Conservation (phyloP, 495 filamentous ascomycete genomes). For the Aspergillus panamensis region DNA sequence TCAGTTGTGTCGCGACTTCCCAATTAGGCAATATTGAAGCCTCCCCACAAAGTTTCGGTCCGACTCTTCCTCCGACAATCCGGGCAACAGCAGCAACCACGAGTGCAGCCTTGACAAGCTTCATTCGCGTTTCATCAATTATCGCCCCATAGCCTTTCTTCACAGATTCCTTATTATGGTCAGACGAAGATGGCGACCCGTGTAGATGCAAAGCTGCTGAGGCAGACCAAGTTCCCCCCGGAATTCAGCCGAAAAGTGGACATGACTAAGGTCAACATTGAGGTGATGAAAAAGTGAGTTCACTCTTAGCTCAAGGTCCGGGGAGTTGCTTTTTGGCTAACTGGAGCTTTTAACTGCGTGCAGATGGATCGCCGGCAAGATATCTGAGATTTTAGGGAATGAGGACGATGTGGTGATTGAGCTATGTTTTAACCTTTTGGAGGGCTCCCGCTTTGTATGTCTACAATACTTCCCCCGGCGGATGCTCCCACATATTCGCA, state of each 20-base stretch:
- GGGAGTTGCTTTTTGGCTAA: slow-evolving; percentile 11
- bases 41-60: slow-evolving; percentile 14
- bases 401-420: slow-evolving; percentile 96
- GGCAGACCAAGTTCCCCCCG: slow-evolving; percentile 86
- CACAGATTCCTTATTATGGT: not conserved
- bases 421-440: slow-evolving; percentile 84
- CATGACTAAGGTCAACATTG: slow-evolving; percentile 92
- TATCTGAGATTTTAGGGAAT: slow-evolving; percentile 78
- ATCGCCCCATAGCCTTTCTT: not conserved
- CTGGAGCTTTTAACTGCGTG: not conserved
- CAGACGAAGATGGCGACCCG: slow-evolving; percentile 59
- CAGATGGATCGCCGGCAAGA: slow-evolving; percentile 89
- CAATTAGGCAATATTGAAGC: slow-evolving; percentile 20
- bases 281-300: slow-evolving; percentile 92
- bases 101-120: slow-evolving; percentile 13
- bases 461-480: not conserved
- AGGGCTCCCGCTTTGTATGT: slow-evolving; percentile 75
- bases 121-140: slow-evolving; percentile 10
- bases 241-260: slow-evolving; percentile 96
- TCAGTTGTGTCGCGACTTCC: slow-evolving; percentile 4
- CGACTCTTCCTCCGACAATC: slow-evolving; percentile 13
- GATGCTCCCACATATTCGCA: too few relatives aligned
- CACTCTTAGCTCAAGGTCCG: slow-evolving; percentile 3
- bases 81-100: slow-evolving; percentile 14
- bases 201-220: slow-evolving; percentile 82